These are phyloP conservation scores for Lichtheimia hyalospora DNA, from an alignment of 371 early-diverging fungal species.

Conservation along the genomic window DNA sequence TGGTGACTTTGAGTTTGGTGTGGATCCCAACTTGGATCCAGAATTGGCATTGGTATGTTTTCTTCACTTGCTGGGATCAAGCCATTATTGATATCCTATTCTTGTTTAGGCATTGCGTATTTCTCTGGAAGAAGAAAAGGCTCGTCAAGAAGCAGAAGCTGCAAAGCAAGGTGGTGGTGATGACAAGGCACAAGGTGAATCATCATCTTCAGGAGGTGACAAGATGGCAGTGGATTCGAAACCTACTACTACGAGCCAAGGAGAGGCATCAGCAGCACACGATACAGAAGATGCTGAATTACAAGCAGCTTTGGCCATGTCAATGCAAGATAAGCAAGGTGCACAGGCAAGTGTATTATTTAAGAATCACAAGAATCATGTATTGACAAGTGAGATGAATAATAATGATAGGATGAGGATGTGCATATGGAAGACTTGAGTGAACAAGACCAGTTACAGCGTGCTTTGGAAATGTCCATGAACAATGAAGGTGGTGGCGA, in stretches of 20 bases:
- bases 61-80: neutral
- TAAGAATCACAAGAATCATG: neutral
- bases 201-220: slow-evolving; percentile 34
- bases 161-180: slow-evolving; percentile 35
- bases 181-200: slow-evolving; percentile 27
- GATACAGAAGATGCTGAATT: slow-evolving; percentile 44
- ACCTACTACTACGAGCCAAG: slow-evolving; percentile 29
- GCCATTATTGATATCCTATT: neutral
- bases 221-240: slow-evolving; percentile 50
- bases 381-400: neutral
- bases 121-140: slow-evolving; percentile 95
- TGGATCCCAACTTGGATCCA: slow-evolving; percentile 94
- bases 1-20: slow-evolving; percentile 91
- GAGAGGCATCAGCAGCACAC: slow-evolving; percentile 24
- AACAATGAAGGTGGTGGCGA: slow-evolving; percentile 44
- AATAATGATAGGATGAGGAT: slow-evolving; percentile 48
- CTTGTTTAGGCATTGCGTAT: slow-evolving; percentile 88
- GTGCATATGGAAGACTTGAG: slow-evolving; percentile 72
- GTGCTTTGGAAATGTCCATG: slow-evolving; percentile 90
- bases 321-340: slow-evolving; percentile 48
- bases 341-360: slow-evolving; percentile 4
- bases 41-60: slow-evolving; percentile 84
- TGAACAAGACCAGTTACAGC: slow-evolving; percentile 88
- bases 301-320: slow-evolving; percentile 63
- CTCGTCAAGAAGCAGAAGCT: slow-evolving; percentile 80